Conservation (phyloP, 768 basidiomycete species). For the Amanita pseudoporphyria region DNA sequence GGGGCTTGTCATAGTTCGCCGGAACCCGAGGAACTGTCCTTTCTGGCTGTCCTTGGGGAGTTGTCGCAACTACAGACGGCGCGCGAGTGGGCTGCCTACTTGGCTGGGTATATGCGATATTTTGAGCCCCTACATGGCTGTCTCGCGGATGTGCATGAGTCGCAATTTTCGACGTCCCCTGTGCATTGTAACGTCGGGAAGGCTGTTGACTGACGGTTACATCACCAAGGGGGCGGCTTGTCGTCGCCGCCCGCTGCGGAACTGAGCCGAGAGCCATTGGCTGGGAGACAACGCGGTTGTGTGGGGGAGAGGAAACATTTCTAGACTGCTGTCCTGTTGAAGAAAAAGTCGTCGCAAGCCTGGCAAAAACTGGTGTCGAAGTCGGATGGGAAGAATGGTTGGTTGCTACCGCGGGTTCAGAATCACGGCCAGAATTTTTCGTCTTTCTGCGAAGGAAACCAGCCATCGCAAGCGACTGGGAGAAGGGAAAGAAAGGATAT, state of each 20-base stretch:
- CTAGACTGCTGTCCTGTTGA: slow-evolving; percentile 1
- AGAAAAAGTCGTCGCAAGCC: slow-evolving; percentile 19
- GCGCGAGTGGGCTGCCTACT: not conserved
- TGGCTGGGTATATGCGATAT: not conserved
- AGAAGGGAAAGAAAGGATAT: not conserved
- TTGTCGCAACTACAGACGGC: not conserved
- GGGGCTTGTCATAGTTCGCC: slow-evolving; percentile 19
- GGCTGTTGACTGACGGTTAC: not conserved
- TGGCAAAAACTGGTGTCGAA: slow-evolving; percentile 31
- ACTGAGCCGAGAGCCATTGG: slow-evolving; percentile 20
- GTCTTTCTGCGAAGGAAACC: slow-evolving; percentile 47
- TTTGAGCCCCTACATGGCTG: not conserved
- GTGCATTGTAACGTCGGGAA: not conserved
- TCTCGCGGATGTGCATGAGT: too few relatives aligned
- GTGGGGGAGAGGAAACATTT: not conserved
- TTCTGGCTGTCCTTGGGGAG: not conserved
- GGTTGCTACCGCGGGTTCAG: slow-evolving; percentile 8
- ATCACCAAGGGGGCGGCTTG: not conserved
- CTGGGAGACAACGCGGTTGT: slow-evolving; percentile 16
- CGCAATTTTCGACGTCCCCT: not conserved
- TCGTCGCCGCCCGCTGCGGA: not conserved
- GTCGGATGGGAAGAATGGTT: slow-evolving; percentile 11
- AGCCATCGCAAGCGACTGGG: slow-evolving; percentile 28
- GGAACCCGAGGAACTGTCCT: slow-evolving; percentile 9
- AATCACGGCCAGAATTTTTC: slow-evolving; percentile 20